Base-by-base conservation (phyloP, 148 eudicot species). In the Cornus kousa region DNA sequence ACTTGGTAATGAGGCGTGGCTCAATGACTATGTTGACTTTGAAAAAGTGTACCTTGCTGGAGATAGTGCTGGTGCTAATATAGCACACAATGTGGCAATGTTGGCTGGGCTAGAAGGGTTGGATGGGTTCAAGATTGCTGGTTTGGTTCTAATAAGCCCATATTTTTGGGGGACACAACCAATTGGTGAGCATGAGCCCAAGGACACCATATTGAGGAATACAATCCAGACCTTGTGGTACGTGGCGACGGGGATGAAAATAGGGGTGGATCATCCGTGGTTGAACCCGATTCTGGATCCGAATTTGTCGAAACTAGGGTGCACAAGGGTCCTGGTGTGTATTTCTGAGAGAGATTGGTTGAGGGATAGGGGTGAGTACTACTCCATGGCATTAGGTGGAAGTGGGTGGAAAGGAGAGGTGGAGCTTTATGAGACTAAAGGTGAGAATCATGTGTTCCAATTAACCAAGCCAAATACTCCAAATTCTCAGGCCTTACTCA, bases 1-100 rank as follows among this genome's bases (percentile, higher is more conserved):
- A 0, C 87, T 89, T 5, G 89, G 90, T 5, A 22, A 68, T 0
- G 93, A 88, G 37, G 68, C 81, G 0, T 90, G 91, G 95, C 80
- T 91, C 0, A 80, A 77, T 8, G 78, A 88, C 2, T 46, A 78
- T 17, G 90, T 24, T 3, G 87, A 90, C 23, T 86, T 81, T 13
- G 43, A 46, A 0, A 71, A 70, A 0, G 82, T 91, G 2, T 80
- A 75, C 60, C 23, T 91, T 6, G 85, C 80, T 2, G 93, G 95
- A 7, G 95, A 90, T 4, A 80, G 93, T 22, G 79, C 91, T 0
- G 95, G 93, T 1, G 95, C 83, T 32, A 91, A 78, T 24, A 78
- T 90, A 20, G 86, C 88, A 6, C 89, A 88, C 66, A 74, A 90
- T 53, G 81, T 88, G 66, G 88, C 74, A 0, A 32, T 86, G 2